These are phyloP conservation scores for Rhizoclosmatium sp. DNA, from an alignment of 192 early-diverging fungal genomes.

Conservation along the genomic window DNA sequence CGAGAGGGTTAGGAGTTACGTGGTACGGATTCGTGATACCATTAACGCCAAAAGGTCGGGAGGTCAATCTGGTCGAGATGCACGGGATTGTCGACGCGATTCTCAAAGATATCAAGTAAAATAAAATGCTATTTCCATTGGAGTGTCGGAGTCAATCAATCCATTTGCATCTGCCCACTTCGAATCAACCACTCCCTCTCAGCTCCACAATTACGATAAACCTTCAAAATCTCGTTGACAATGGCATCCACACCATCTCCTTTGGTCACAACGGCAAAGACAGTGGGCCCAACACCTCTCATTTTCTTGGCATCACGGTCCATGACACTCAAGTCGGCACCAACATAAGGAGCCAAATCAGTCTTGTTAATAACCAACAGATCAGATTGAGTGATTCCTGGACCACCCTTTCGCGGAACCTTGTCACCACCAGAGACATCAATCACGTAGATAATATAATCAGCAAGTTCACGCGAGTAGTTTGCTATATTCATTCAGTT, in stretches of 20 bases:
- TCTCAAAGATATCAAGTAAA: slow-evolving; percentile 23
- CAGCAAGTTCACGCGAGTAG: slow-evolving; percentile 72
- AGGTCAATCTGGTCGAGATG: slow-evolving; percentile 24
- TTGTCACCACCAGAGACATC: slow-evolving; percentile 98
- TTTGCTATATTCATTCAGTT: slow-evolving; percentile 45
- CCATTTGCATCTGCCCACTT: too few relatives aligned
- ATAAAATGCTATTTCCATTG: background rate
- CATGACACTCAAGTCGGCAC: slow-evolving; percentile 94
- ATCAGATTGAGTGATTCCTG: slow-evolving; percentile 97
- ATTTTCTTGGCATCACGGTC: slow-evolving; percentile 87
- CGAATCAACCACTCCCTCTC: slow-evolving; percentile 5
- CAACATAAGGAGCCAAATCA: slow-evolving; percentile 87
- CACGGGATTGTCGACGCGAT: slow-evolving; percentile 16
- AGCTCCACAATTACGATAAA: slow-evolving; percentile 50
- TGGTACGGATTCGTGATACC: slow-evolving; percentile 27
- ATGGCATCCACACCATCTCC: slow-evolving; percentile 85
- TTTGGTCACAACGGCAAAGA: slow-evolving; percentile 94
- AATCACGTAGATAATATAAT: slow-evolving; percentile 97
- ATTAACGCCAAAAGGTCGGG: background rate
- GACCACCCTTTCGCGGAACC: slow-evolving; percentile 96
- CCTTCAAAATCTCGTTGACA: slow-evolving; percentile 74
- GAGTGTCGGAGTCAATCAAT: too few relatives aligned
- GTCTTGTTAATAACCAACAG: slow-evolving; percentile 97
- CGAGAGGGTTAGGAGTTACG: slow-evolving; percentile 9
- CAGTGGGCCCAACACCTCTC: slow-evolving; percentile 84